Conservation (phyloP, 352 stramenopile genomes). For the Globisporangium spiculum region DNA sequence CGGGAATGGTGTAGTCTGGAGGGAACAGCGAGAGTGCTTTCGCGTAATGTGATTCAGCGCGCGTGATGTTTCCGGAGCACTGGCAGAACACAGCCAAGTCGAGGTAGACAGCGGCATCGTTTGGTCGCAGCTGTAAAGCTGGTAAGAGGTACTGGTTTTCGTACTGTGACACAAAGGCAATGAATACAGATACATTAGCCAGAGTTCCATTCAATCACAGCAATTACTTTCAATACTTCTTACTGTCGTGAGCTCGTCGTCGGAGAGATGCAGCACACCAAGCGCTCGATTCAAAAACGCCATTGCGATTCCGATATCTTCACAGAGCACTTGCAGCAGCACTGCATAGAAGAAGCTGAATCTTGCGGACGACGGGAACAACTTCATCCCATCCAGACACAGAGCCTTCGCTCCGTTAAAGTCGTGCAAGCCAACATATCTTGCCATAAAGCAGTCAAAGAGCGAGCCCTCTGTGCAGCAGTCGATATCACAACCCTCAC, state of each 20-base stretch:
- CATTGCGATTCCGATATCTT: constrained; percentile 40
- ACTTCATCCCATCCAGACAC: constrained; percentile 31
- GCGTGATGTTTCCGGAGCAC: constrained; percentile 32
- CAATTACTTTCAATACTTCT: not conserved
- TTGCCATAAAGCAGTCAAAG: constrained; percentile 47
- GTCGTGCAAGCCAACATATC: constrained; percentile 48
- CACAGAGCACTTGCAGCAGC: constrained; percentile 37
- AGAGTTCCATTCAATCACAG: not conserved
- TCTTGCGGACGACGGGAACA: constrained; percentile 36
- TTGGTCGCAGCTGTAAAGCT: constrained; percentile 46
- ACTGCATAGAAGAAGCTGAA: constrained; percentile 44
- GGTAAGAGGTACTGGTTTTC: constrained; percentile 48
- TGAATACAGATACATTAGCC: not conserved
- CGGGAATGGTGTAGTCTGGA: constrained; percentile 45
- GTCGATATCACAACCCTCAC: constrained; percentile 26
- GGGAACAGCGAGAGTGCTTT: constrained; percentile 39
- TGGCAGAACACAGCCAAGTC: constrained; percentile 64
- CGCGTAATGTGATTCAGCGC: constrained; percentile 53
- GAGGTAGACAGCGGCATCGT: constrained; percentile 46
- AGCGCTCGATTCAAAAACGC: constrained; percentile 27
- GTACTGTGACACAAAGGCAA: constrained; percentile 23
- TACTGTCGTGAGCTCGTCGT: constrained; percentile 38
- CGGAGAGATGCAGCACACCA: constrained; percentile 18
- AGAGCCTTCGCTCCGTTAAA: constrained; percentile 33
- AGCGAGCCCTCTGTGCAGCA: constrained; percentile 38